Base-by-base conservation (phyloP, 352 stramenopile genomes). In the Phytophthora pini region DNA sequence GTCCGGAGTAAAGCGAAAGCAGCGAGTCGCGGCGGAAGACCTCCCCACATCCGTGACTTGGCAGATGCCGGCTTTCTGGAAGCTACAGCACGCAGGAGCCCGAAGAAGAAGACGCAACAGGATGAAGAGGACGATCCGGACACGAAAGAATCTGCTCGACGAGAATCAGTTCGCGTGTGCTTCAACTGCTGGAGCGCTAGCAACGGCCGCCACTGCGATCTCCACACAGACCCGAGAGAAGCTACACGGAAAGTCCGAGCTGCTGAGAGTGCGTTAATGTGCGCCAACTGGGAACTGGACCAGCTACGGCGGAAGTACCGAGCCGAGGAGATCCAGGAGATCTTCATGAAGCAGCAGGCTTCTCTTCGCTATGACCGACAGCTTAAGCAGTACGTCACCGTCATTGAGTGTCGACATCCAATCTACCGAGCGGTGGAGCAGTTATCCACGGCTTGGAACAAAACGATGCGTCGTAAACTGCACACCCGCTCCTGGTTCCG, bases 171-270 rank as follows among this genome's bases (percentile, higher is more conserved):
- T 4, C 56, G 31, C 6, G 67, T 92, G 5, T 98, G 93, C 68
- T 98, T 98, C 71, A 97, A 96, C 51, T 98, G 94, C 76, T 98
- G 94, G 94, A 97, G 87, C 41, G 84, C 92, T 9, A 96, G 90
- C 50, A 94, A 81, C 26, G 79, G 87, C 20, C 94, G 88, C 15
- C 66, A 82, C 59, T 98, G 74, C 64, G 96, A 92, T 10, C 50
- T 78, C 5, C 84, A 92, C 49, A 38, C 59, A 17, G 82, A 85
- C 29, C 68, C 82, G 7, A 78, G 68, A 39, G 75, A 86, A 13
- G 40, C 51, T 9, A 79, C 57, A 15, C 85, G 75, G 12, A 84
- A 84, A 20, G 68, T 90, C 22, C 77, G 77, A 27, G 56, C 72
- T 26, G 67, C 77, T 39, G 87, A 96, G 46, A 97, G 82, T 49